Base-by-base conservation (phyloP, 1,139 yeast species). In the Yamadazyma sp. region DNA sequence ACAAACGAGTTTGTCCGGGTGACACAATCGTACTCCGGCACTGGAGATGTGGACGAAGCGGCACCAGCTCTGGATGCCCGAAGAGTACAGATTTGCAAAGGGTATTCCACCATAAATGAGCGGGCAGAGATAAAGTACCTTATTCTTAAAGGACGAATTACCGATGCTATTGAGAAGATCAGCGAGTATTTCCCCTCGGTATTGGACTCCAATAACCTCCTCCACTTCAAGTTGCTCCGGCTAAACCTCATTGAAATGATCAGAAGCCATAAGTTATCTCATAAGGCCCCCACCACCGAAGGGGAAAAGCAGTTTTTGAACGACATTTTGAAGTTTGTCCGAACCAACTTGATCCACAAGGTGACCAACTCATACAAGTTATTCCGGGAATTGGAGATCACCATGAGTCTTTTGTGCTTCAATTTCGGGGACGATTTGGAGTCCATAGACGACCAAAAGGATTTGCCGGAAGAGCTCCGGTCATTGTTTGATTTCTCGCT, bases 391-490 rank as follows among this genome's bases (percentile, higher is more conserved):
- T 62, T 84, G 44, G 90, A 84, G 52, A 62, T 80, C 25, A 78
- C 87, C 8, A 82, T 84, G 87, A 81, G 88, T 38, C 64, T 80
- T 37, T 62, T 84, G 23, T 80, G 86, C 48, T 79, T 80, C 47
- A 64, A 59, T 36, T 70, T 70, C 47, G 75, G 70, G 42, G 63
- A 72, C n/a, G 40, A 47, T 3, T 41, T 57, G 5, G 56, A 56
- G 20, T 54, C 62, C 16, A 53, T 64, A 3, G 63, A 61, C 25
- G 67, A 65, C 15, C 71, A 67, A 46, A 57, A 59, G 32, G 74
- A 67, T 42, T 54, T 82, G 28, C 89, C 89, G 0, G 64, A 64
- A 20, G 78, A 73, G 44, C 58, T 82, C 45, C 61, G 72, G 31
- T 59, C 63, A 20, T 54, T 82, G 24, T 73, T 82, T 48, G 76